Evolutionary conservation across 108 stramenopile genomes (phyloP), one percentile per base, ranked within the genome.

Genomic region (Conticribra weissflogii): DNA sequence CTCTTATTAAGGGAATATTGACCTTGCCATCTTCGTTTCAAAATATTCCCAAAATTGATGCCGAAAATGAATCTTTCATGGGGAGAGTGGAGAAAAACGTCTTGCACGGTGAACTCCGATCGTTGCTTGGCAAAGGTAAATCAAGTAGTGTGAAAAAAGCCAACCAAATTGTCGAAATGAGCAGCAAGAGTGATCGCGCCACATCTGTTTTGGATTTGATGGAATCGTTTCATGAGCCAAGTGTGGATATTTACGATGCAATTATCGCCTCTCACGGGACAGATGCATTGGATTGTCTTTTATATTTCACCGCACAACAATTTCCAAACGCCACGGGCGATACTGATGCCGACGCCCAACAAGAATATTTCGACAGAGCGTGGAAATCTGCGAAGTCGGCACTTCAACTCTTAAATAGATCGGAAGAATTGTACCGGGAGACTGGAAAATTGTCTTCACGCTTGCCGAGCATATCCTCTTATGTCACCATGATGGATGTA

Each of bases 361-460:
- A 60, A 36, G 36, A 54, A 0, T 29, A 55, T 21, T 54, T 33
- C 51, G 15, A 23, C 29, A 15, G 17, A 18, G 75, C 67, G 28
- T 76, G 55, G 54, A 76, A 68, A 55, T 76, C 62, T 0, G 75
- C 67, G 24, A 76, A 68, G 45, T 31, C 54, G 8, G 75, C 67
- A 33, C 18, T 68, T 29, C 41, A 60, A 32, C 60, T 76, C 12
- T 62, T 76, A 5, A 68, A 68, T 21, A 61, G 75, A 54, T 76
- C 62, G 0, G 75, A 76, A 32, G 75, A 76, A 36, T 49, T 76
- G 17, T 76, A 68, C 34, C 60, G 45, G 33, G 75, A 76, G 48
- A 76, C 67, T n/a, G 67, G 67, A 19, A 25, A 57, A 34, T 0
- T 18, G 17, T 31, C 75, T 18, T 32, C 53, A 0, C 66, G 66